phyloP scores from a whole-genome alignment of 306 rosid genomes.

The Pyrus betulifolia region DNA sequence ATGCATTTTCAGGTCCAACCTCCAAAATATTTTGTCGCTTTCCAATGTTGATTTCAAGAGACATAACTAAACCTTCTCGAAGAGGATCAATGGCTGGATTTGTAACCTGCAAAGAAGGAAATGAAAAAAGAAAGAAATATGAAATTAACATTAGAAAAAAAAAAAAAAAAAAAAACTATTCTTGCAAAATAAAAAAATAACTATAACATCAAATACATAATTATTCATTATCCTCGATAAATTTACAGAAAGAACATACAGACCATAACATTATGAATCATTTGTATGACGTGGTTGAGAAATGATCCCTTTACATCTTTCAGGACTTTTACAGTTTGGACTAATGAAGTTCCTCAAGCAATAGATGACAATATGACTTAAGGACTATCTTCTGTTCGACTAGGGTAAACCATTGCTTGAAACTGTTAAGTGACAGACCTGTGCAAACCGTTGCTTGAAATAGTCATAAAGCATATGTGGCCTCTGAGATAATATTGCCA shows the following conservation, averaged over 20 bases:
- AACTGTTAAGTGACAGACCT: slow-evolving; percentile 39
- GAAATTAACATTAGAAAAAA: not conserved
- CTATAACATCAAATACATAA: not conserved
- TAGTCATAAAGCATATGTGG: slow-evolving; percentile 93
- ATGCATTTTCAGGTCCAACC: slow-evolving; percentile 91
- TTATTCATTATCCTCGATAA: not conserved
- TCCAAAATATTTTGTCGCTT: slow-evolving; percentile 81
- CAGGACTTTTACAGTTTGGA: not conserved
- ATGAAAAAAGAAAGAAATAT: not conserved
- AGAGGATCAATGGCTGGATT: slow-evolving; percentile 99
- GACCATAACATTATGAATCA: not conserved
- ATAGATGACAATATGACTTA: not conserved
- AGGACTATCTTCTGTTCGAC: not conserved
- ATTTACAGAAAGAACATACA: not conserved
- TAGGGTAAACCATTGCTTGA: not conserved
- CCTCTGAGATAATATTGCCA: slow-evolving; percentile 87
- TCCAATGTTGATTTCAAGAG: slow-evolving; percentile 96
- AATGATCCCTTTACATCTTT: not conserved
- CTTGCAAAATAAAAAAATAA: not conserved
- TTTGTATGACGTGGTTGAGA: not conserved
- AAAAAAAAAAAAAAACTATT: not conserved
- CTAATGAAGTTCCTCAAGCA: not conserved
- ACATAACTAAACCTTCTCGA: slow-evolving; percentile 97
- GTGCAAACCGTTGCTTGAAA: slow-evolving; percentile 97
- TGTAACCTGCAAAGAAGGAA: slow-evolving; percentile 58